Conservation (phyloP, 805 yeast species). For the Wickerhamiella shivajii region DNA sequence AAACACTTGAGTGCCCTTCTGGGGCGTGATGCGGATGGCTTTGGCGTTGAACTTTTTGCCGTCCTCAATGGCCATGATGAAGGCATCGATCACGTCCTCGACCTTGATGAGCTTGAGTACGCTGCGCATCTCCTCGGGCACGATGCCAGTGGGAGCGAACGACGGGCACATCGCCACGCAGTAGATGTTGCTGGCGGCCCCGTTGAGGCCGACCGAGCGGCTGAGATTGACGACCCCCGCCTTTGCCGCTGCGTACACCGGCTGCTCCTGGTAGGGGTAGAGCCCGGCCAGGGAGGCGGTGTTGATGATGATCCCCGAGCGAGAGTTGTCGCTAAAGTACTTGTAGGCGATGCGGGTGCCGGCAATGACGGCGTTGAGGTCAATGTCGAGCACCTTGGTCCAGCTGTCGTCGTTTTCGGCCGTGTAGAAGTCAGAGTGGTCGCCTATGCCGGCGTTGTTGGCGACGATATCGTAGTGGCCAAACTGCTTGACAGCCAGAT, state of each 20-base stretch:
- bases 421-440: slow-evolving; percentile 29
- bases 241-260: slow-evolving; percentile 5
- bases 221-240: slow-evolving; percentile 5
- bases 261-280: slow-evolving; percentile 7
- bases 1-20: too few relatives aligned
- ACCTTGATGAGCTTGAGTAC: slow-evolving; percentile 3
- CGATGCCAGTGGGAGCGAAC: slow-evolving; percentile 6
- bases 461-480: slow-evolving; percentile 76
- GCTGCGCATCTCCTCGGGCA: slow-evolving; percentile 3
- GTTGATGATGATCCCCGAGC: slow-evolving; percentile 6
- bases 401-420: slow-evolving; percentile 34
- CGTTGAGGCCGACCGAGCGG: slow-evolving; percentile 2
- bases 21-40: too few relatives aligned
- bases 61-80: slow-evolving; percentile 53
- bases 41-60: slow-evolving; percentile 12
- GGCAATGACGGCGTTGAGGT: slow-evolving; percentile 5
- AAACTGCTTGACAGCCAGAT: slow-evolving; percentile 57
- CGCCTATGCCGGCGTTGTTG: slow-evolving; percentile 87
- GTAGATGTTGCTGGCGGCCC: neutral
- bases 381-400: slow-evolving; percentile 2
- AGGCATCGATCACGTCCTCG: slow-evolving; percentile 7
- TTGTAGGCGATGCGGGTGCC: slow-evolving; percentile 6
- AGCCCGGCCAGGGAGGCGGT: slow-evolving; percentile 8
- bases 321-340: slow-evolving; percentile 5
- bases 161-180: slow-evolving; percentile 6